These are phyloP conservation scores for Jamesozyma rosinii DNA, from an alignment of 805 yeast species.

Conservation along the genomic window DNA sequence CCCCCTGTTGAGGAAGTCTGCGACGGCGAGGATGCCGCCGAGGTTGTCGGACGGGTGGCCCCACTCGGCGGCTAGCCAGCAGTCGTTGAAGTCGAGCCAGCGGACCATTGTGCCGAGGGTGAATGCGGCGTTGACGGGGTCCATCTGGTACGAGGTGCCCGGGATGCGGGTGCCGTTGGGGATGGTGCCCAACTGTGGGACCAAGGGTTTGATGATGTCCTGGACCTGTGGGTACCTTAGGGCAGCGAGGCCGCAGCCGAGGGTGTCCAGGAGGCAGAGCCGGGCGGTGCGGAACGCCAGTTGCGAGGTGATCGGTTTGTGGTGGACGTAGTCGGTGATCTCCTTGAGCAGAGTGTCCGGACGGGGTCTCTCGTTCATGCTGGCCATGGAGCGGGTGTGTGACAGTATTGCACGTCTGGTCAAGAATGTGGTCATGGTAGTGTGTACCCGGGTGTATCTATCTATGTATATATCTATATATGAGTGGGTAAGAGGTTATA, in stretches of 20 bases:
- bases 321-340: constrained; percentile 44
- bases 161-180: constrained; percentile 48
- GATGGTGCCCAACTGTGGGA: constrained; percentile 38
- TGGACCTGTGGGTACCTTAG: constrained; percentile 43
- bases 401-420: too few species aligned
- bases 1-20: constrained; percentile 45
- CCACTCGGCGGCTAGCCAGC: constrained; percentile 66
- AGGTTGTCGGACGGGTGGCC: constrained; percentile 57
- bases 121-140: constrained; percentile 52
- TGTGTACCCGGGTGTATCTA: too few species aligned
- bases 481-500: too few species aligned
- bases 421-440: too few species aligned
- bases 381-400: too few species aligned
- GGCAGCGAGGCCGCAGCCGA: constrained; percentile 55
- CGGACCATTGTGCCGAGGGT: constrained; percentile 48
- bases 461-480: too few species aligned
- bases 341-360: constrained; percentile 42
- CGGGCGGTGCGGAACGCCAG: constrained; percentile 47
- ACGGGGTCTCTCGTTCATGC: constrained; percentile 39
- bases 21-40: constrained; percentile 51
- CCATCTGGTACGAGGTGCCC: constrained; percentile 43
- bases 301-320: constrained; percentile 36
- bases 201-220: constrained; percentile 44
- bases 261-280: constrained; percentile 45
- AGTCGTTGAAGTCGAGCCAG: constrained; percentile 55